Conservation (phyloP, 441 rosid species). For the Theobroma grandiflorum region DNA sequence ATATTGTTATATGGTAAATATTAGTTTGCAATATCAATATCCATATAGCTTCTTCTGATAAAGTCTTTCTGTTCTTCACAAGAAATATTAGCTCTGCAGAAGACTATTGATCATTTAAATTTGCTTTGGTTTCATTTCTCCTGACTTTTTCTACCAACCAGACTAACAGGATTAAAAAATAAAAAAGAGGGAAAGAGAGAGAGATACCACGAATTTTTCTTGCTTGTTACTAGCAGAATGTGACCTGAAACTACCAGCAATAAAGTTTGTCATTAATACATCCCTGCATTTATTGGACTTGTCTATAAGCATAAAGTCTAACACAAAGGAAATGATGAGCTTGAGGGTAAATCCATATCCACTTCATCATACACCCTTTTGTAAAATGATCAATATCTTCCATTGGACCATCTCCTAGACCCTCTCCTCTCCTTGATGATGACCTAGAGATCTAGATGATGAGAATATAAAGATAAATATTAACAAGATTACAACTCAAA, state of each 20-base stretch:
- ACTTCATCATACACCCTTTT: constrained; percentile 15
- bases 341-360: not conserved
- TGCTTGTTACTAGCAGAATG: constrained; percentile 42
- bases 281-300: constrained; percentile 24
- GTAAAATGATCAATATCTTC: constrained; percentile 2
- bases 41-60: not conserved
- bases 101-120: not conserved
- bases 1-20: not conserved
- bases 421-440: not conserved
- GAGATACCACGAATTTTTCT: not conserved
- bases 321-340: constrained; percentile 8
- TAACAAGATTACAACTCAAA: not conserved
- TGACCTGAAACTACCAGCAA: constrained; percentile 66
- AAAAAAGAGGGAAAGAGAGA: not conserved
- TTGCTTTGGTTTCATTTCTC: not conserved
- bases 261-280: constrained; percentile 58
- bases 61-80: not conserved
- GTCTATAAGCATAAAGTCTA: not conserved
- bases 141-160: not conserved
- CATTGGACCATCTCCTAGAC: constrained; percentile 22
- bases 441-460: constrained; percentile 15
- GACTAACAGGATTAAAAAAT: not conserved
- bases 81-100: not conserved
- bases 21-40: not conserved
- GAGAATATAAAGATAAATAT: not conserved